Evolutionary conservation across 495 filamentous ascomycete species (phyloP), one percentile per base, ranked within the genome.

Genomic region (Penicillium coprophilum): DNA sequence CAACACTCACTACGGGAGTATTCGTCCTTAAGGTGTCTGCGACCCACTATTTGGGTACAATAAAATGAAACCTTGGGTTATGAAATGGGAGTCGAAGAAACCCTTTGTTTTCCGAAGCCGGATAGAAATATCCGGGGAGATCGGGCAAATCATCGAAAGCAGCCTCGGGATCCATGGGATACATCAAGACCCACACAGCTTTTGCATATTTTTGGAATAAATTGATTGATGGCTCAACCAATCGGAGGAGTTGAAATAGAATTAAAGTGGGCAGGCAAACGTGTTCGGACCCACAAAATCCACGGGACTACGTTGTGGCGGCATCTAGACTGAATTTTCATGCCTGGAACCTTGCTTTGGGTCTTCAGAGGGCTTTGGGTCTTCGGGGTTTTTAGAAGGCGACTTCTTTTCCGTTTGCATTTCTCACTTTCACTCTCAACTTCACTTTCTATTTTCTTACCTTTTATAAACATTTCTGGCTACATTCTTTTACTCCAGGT

Each of bases 71-170:
- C 24, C 24, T 5, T 9, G 20, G 19, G n/a, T 23, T 6, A 43
- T n/a, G n/a, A n/a, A n/a, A 21, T 20, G 10, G 4, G 9, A 41
- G 10, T 23, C 4, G 41, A 19, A 53, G 40, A 36, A 45, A 34
- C 17, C 13, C 13, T 23, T 49, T 27, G 24, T 27, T 6, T 27
- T 28, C 4, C 2, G 2, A 54, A 53, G 34, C 13, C 50, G 50
- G 38, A 54, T 54, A 31, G 43, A 28, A 54, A 54, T 46, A 54
- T 54, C 52, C 52, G 52, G 52, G 50, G 52, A 52, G 41, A 54
- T 54, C 52, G 52, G 40, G 20, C 43, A 46, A 54, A 54, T 54
- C 50, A 53, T 53, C 43, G 32, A 39, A 45, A 27, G 31, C 23
- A 46, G 52, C 40, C n/a, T 53, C 32, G 24, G 11, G 8, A 47